Evolutionary conservation across 1,284 basidiomycete genomes (phyloP).

Genomic region (Phaffia rhodozyma): DNA sequence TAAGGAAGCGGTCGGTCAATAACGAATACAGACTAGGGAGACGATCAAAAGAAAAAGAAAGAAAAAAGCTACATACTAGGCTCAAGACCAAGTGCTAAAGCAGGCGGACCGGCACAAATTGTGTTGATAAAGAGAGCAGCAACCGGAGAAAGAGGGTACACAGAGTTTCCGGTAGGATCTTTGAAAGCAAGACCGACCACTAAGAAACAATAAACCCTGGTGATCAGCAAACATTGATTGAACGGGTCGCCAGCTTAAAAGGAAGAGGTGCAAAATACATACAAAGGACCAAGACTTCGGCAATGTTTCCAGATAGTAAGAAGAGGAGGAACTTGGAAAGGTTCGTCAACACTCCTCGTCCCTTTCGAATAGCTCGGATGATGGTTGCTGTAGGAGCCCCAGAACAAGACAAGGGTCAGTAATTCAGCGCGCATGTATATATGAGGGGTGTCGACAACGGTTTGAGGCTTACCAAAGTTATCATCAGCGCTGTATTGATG

Average conservation of each 20-base stretch:
- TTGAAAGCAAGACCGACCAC: slow-evolving; percentile 56
- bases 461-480: slow-evolving; percentile 41
- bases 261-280: not conserved
- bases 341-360: slow-evolving; percentile 44
- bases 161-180: slow-evolving; percentile 44
- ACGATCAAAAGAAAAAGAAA: not conserved
- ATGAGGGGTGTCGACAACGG: too few species aligned
- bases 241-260: slow-evolving; percentile 22
- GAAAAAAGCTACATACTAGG: slow-evolving; percentile 24
- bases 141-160: slow-evolving; percentile 57
- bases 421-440: too few species aligned
- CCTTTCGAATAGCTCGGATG: slow-evolving; percentile 53
- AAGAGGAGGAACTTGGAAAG: slow-evolving; percentile 39
- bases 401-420: too few species aligned
- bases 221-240: too few species aligned
- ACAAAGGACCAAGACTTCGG: slow-evolving; percentile 45
- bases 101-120: slow-evolving; percentile 44
- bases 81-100: slow-evolving; percentile 51
- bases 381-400: slow-evolving; percentile 40
- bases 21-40: too few species aligned
- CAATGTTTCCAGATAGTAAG: slow-evolving; percentile 48
- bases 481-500: slow-evolving; percentile 41
- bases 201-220: not conserved
- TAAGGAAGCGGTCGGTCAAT: too few species aligned
- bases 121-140: slow-evolving; percentile 49